Conservation (phyloP, 179 eudicot species). For the Silene vulgaris region DNA sequence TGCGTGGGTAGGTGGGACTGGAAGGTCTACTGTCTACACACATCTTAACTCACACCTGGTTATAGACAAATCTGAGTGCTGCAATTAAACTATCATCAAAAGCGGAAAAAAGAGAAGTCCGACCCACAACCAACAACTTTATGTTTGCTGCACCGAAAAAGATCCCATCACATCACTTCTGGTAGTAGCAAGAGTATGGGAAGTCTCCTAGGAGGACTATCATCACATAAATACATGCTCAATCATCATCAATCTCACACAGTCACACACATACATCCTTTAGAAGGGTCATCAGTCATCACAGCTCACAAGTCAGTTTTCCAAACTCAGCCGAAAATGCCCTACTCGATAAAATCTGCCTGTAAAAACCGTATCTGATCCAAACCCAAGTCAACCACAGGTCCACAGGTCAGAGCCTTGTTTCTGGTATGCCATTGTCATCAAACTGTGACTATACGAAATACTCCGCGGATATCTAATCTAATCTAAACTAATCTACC, state of each 20-base stretch:
- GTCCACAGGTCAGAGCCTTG: no score
- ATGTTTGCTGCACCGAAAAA: constrained; percentile 3
- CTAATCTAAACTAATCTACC: not conserved
- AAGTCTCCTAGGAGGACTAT: not conserved
- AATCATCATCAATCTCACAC: not conserved
- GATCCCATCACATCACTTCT: constrained; percentile 2
- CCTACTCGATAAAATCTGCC: not conserved
- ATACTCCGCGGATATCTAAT: no score
- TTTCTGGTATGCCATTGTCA: no score
- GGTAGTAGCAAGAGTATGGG: not conserved
- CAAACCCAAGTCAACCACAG: no score
- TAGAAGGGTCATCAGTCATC: not conserved
- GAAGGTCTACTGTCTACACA: not conserved
- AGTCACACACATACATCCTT: not conserved
- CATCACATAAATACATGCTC: not conserved
- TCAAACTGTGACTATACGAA: no score
- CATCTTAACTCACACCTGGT: not conserved
- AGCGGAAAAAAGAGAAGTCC: not conserved
- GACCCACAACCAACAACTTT: not conserved
- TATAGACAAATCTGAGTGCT: not conserved
- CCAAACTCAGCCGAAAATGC: not conserved
- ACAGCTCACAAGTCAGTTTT: not conserved
- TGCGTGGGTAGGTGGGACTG: no score
- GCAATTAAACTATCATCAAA: not conserved
- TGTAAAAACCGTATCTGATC: not conserved